Base-by-base conservation (phyloP, 139 green algal genomes). In the Tetraselmis chui region DNA sequence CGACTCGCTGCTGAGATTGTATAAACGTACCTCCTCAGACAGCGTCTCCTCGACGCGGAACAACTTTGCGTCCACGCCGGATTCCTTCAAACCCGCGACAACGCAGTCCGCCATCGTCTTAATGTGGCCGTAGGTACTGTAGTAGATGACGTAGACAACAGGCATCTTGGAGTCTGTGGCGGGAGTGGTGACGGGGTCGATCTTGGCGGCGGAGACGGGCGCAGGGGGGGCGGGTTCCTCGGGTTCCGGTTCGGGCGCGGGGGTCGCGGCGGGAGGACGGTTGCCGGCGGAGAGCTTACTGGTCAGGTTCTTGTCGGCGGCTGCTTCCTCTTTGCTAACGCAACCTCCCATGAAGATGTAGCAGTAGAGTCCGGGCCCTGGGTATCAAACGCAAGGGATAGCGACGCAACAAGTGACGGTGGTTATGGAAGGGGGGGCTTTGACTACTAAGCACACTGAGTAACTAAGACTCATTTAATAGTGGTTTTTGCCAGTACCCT, bases 61-160 rank as follows among this genome's bases (percentile, higher is more conserved):
- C 1, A 96, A 29, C 0, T 86, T 76, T 1, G 77, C 92, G 77
- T 95, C 86, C 1, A 87, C 83, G 25, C 90, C 92, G 23, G 93
- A 92, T 76, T 94, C 78, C 83, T 87, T 86, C 1, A 89, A 18
- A 18, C 45, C 45, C 11, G 45, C 45, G 23, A 84, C 87, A 0
- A 89, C 77, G 28, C 87, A 75, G 32, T 89, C 59, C 0, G 92
- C 92, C 86, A 96, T 29, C 75, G 85, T 85, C 45, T 80, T 74
- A 0, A 95, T 79, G 79, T 95, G 92, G 24, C 92, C 92, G 77
- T 95, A 95, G 59, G 86, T 94, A 31, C 84, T 81, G 76, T 91
- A 89, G 85, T 82, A 88, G 27, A 85, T n/a, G 2, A 79, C 79
- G 45, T 67, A 67, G 45, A 67, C 45, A 67, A 67, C 45, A 67